These are phyloP conservation scores for Solanum habrochaites DNA, from an alignment of 257 asterid species.

Conservation along the genomic window DNA sequence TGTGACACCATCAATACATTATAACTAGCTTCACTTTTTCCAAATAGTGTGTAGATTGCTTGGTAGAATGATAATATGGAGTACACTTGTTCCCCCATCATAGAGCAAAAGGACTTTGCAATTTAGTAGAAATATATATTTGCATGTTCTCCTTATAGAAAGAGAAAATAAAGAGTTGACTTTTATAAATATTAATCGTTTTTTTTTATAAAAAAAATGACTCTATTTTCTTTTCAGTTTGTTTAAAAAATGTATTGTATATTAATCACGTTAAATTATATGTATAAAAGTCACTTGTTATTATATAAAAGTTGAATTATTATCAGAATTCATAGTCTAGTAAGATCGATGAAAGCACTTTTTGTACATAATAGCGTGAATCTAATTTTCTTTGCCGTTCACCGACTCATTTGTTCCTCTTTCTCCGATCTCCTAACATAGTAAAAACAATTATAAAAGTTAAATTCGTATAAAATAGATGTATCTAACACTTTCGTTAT, in stretches of 20 bases:
- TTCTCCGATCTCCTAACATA: background rate
- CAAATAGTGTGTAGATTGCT: constrained; percentile 29
- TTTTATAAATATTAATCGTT: background rate
- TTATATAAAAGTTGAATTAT: too few relatives aligned
- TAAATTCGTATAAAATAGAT: background rate
- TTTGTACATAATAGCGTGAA: background rate
- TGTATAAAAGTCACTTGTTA: too few relatives aligned
- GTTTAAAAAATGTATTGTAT: too few relatives aligned
- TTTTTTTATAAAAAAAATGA: too few relatives aligned
- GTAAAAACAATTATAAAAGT: background rate
- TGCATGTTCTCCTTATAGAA: background rate
- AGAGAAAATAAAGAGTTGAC: background rate
- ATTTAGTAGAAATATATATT: background rate
- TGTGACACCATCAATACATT: background rate
- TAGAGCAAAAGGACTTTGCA: background rate
- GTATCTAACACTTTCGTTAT: background rate
- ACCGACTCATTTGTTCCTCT: background rate
- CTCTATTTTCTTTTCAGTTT: too few relatives aligned
- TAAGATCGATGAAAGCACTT: background rate
- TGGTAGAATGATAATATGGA: constrained; percentile 27
- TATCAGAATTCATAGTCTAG: background rate
- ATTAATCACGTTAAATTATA: too few relatives aligned
- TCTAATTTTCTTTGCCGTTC: too few relatives aligned
- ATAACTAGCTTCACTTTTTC: constrained; percentile 20
- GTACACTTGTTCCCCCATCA: constrained; percentile 13